Evolutionary conservation across 306 rosid species (phyloP).

Genomic region (Abrus precatorius): DNA sequence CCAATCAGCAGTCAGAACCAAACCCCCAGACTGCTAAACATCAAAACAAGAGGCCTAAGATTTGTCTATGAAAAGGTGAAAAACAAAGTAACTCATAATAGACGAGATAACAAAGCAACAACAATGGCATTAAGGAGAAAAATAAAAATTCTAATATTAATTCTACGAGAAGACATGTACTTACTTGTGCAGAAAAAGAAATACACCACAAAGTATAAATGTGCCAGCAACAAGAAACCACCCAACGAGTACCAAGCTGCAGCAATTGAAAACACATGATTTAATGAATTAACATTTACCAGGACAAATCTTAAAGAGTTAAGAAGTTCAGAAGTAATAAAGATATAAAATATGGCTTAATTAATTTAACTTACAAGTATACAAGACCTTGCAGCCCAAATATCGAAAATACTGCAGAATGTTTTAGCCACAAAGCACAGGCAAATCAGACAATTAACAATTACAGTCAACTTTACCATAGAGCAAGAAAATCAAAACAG

Average conservation of each 20-base stretch:
- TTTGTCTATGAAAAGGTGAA: background rate
- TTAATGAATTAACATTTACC: slow-evolving; percentile 25
- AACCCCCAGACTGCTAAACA: slow-evolving; percentile 11
- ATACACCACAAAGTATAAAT: slow-evolving; percentile 75
- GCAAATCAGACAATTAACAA: slow-evolving; percentile 22
- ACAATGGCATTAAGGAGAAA: slow-evolving; percentile 23
- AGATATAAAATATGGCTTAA: background rate
- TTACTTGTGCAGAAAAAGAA: slow-evolving; percentile 84
- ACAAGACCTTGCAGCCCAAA: slow-evolving; percentile 80
- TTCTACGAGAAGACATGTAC: slow-evolving; percentile 35
- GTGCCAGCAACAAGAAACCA: slow-evolving; percentile 81
- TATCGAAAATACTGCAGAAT: slow-evolving; percentile 77
- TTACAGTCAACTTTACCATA: background rate
- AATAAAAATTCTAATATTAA: slow-evolving; percentile 15
- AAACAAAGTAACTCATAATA: background rate
- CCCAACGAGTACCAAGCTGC: slow-evolving; percentile 72
- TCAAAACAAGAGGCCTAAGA: background rate
- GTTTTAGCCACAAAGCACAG: slow-evolving; percentile 28
- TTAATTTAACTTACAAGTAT: slow-evolving; percentile 73
- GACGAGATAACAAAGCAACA: background rate
- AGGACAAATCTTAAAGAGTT: slow-evolving; percentile 23
- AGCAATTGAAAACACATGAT: slow-evolving; percentile 31
- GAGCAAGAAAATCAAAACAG: slow-evolving; percentile 8
- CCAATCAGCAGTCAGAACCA: background rate
- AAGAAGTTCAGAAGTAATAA: background rate